These are phyloP conservation scores for Pseudozyma thailandica DNA, from an alignment of 1,284 basidiomycete genomes.

Conservation along the genomic window DNA sequence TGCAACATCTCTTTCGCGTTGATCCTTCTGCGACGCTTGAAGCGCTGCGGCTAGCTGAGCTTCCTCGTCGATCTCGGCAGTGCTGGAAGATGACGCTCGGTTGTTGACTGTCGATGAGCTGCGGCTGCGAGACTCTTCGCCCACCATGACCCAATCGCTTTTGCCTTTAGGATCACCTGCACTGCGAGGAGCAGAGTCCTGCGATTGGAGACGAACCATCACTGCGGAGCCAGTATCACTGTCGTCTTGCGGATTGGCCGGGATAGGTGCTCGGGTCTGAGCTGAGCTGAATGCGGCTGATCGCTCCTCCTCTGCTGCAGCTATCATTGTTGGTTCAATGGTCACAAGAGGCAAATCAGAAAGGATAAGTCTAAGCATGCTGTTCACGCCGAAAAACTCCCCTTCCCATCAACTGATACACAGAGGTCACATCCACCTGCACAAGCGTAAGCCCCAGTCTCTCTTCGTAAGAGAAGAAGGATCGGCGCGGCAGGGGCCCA, in stretches of 20 bases:
- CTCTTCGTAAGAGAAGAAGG: slow-evolving; percentile 7
- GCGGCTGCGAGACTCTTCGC: slow-evolving; percentile 20
- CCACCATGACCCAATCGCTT: slow-evolving; percentile 43
- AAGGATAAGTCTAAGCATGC: neutral
- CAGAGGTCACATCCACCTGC: slow-evolving; percentile 27
- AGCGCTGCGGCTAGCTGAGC: slow-evolving; percentile 32
- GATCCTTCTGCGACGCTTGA: slow-evolving; percentile 33
- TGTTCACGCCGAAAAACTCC: neutral
- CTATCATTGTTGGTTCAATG: too few relatives aligned
- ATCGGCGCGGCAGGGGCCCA: slow-evolving; percentile 18
- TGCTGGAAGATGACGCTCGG: slow-evolving; percentile 25
- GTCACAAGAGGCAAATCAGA: neutral
- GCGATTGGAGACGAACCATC: slow-evolving; percentile 18
- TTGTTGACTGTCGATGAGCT: slow-evolving; percentile 33
- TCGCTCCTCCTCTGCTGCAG: neutral
- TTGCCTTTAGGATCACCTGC: neutral
- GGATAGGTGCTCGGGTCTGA: neutral
- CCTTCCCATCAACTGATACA: neutral
- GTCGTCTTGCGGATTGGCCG: slow-evolving; percentile 12
- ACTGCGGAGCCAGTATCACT: slow-evolving; percentile 44
- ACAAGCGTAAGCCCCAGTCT: slow-evolving; percentile 11
- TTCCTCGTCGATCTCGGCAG: slow-evolving; percentile 22
- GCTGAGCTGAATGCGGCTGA: too few relatives aligned
- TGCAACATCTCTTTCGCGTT: slow-evolving; percentile 17
- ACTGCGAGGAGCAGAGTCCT: slow-evolving; percentile 14